Base-by-base conservation (phyloP, 2,329 filamentous ascomycete species). In the Emergomyces orientalis region DNA sequence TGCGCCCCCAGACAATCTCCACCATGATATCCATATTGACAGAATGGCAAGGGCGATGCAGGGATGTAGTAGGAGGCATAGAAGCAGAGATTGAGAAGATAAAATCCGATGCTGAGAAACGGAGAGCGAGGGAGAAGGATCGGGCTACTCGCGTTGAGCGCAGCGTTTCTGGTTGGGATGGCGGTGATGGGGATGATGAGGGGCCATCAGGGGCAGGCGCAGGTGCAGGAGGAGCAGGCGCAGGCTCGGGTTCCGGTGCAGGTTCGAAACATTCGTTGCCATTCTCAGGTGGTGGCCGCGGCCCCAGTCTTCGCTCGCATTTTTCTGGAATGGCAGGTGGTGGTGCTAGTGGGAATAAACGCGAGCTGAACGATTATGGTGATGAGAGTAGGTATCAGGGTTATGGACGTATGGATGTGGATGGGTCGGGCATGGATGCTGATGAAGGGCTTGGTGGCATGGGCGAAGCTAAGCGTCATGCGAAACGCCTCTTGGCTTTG, bases 21-120 rank as follows among this genome's bases (percentile, higher is more conserved):
- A 75, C 78, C 0, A 87, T 97, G 78, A 82, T 91, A 34, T 74
- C 77, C 2, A 84, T 86, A 14, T 82, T 99, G 13, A 80, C 82
- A 37, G 82, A 82, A 62, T 99, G 93, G 93, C 86, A 88, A 60
- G 79, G 76, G n/a, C 86, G 91, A 63, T 97, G 93, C 78, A 84
- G 85, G 6, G 77, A 80, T 3, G 90, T 91, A 1, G 84, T 97
- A 1, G 78, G 76, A 0, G 88, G 88, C 37, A 83, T 99, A 3
- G 91, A 96, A 66, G 78, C 79, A 1, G 88, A 96, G 73, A 89
- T 96, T 62, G 80, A 80, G 17, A 79, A 76, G 39, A 86, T 97
- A 65, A 86, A 84, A 67, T 74, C 75, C 1, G 78, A 80, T 1
- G 88, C 88, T 1, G 76, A 79, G 34, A 74, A 76, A 57, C 80